Evolutionary conservation across 495 filamentous ascomycete species (phyloP).

Genomic region (Aspergillus bridgeri): DNA sequence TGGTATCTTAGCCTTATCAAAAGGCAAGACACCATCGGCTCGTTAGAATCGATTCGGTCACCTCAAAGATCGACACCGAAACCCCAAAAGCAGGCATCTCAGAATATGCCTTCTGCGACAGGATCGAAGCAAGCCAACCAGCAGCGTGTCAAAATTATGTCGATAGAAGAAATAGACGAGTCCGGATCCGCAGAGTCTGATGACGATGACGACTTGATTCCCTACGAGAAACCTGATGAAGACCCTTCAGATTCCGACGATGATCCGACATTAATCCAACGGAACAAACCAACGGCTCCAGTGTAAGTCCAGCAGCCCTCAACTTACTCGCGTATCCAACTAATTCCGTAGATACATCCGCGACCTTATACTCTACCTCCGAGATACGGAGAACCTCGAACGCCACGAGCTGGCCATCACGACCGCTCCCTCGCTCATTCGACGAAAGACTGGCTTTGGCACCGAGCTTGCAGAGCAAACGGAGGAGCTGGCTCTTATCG

Average conservation of each 20-base stretch:
- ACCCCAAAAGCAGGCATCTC: not conserved
- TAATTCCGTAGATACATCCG: slow-evolving; percentile 65
- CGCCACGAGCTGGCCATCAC: slow-evolving; percentile 73
- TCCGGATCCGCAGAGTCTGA: slow-evolving; percentile 40
- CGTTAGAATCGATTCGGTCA: slow-evolving; percentile 48
- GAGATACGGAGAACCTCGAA: slow-evolving; percentile 80
- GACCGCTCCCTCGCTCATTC: slow-evolving; percentile 74
- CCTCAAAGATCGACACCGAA: slow-evolving; percentile 9
- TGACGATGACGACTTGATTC: slow-evolving; percentile 67
- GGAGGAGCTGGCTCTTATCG: slow-evolving; percentile 70
- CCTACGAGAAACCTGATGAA: slow-evolving; percentile 90
- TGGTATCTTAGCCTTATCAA: slow-evolving; percentile 71
- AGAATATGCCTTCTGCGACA: slow-evolving; percentile 8
- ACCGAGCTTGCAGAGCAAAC: slow-evolving; percentile 81
- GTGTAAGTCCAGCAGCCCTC: slow-evolving; percentile 52
- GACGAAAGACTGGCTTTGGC: slow-evolving; percentile 83
- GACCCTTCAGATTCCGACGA: slow-evolving; percentile 89
- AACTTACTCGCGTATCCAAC: not conserved
- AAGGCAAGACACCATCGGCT: slow-evolving; percentile 62
- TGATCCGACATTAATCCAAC: slow-evolving; percentile 78
- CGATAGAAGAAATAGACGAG: slow-evolving; percentile 64
- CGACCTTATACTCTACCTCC: slow-evolving; percentile 73
- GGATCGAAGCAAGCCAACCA: slow-evolving; percentile 16
- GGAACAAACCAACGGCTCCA: slow-evolving; percentile 78
- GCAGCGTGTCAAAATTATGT: slow-evolving; percentile 51